Conservation (phyloP, 352 stramenopile genomes). For the Phytopythium boreale region DNA sequence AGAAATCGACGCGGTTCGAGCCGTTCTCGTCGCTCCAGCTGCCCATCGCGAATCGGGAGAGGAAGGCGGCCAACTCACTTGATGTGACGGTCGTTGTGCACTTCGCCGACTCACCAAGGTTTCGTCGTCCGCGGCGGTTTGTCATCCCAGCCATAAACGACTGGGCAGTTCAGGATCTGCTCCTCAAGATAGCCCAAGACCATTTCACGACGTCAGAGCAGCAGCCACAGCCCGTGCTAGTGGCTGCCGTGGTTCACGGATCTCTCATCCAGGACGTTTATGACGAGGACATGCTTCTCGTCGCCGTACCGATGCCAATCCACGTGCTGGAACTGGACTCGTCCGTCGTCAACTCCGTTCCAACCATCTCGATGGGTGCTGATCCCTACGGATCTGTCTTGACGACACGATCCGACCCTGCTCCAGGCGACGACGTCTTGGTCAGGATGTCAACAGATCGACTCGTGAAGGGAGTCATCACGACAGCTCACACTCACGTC, state of each 20-base stretch:
- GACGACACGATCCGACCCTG: background rate
- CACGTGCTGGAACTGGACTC: slow-evolving; percentile 43
- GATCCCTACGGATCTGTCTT: background rate
- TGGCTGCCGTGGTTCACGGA: slow-evolving; percentile 22
- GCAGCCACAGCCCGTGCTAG: background rate
- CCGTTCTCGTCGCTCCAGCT: slow-evolving; percentile 83
- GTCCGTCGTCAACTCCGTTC: background rate
- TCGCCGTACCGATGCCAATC: slow-evolving; percentile 18
- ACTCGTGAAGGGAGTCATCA: slow-evolving; percentile 20
- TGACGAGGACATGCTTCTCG: slow-evolving; percentile 28
- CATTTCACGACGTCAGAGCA: slow-evolving; percentile 12
- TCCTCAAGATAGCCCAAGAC: slow-evolving; percentile 28
- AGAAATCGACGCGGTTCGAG: slow-evolving; percentile 82
- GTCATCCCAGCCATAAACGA: slow-evolving; percentile 15
- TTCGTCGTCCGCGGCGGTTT: slow-evolving; percentile 13
- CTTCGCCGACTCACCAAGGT: slow-evolving; percentile 19
- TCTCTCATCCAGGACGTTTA: slow-evolving; percentile 26
- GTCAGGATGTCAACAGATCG: slow-evolving; percentile 18
- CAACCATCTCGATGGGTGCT: background rate
- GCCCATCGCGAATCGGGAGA: slow-evolving; percentile 22
- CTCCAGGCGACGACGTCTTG: slow-evolving; percentile 12
- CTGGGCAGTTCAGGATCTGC: slow-evolving; percentile 39
- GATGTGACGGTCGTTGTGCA: slow-evolving; percentile 41
- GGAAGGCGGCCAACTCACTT: background rate
- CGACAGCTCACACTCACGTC: background rate